Evolutionary conservation across 768 basidiomycete species (phyloP).

Genomic region (Naganishia antarctica): DNA sequence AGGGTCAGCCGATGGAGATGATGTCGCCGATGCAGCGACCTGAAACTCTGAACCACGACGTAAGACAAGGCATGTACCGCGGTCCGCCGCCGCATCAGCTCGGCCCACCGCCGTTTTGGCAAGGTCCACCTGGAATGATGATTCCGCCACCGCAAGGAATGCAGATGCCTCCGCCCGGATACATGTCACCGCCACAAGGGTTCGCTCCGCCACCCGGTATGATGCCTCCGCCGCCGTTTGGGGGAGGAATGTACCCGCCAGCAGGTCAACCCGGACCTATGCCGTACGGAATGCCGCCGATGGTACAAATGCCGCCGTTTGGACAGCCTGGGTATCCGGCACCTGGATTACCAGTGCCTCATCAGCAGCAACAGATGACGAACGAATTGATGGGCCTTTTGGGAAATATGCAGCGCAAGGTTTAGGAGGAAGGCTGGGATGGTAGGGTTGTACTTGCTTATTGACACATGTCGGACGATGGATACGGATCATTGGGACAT

Average conservation of each 20-base stretch:
- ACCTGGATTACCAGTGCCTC: not conserved
- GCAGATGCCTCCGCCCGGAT: not conserved
- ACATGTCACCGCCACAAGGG: not conserved
- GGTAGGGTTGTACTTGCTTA: too few relatives aligned
- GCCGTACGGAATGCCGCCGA: not conserved
- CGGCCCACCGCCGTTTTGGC: constrained; percentile 11
- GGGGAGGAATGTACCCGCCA: not conserved
- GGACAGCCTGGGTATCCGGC: not conserved
- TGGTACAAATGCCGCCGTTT: too few relatives aligned
- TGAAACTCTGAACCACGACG: not conserved
- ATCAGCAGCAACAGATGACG: not conserved
- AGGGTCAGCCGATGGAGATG: not conserved
- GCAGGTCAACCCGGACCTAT: not conserved
- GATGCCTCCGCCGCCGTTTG: constrained; percentile 12
- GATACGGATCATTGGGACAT: too few relatives aligned
- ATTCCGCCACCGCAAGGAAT: not conserved
- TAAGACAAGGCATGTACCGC: not conserved
- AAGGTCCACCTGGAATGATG: constrained; percentile 3
- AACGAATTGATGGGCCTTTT: not conserved
- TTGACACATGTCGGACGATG: too few relatives aligned
- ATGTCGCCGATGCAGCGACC: not conserved
- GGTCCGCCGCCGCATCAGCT: not conserved
- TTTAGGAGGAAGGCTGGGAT: not conserved
- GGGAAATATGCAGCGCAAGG: not conserved
- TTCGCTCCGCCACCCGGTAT: not conserved